Evolutionary conservation across 108 stramenopile genomes (phyloP).

Genomic region (Cyclotella atomus): DNA sequence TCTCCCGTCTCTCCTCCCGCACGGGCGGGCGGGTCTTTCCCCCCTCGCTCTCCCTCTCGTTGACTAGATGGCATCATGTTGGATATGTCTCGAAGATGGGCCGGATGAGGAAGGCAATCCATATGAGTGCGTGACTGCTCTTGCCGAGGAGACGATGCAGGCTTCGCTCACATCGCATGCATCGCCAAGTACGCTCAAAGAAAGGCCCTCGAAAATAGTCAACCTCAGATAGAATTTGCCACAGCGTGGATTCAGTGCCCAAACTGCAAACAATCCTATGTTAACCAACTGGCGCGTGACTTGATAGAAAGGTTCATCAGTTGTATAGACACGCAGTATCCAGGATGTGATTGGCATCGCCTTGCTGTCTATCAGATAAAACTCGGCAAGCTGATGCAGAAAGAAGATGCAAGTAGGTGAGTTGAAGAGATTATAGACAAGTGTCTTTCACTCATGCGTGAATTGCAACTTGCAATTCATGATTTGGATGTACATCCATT

Average conservation of each 20-base stretch:
- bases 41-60: no score
- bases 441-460: neutral
- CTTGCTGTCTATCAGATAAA: neutral
- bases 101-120: neutral
- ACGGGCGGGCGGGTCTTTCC: no score
- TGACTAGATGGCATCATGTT: no score
- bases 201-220: neutral
- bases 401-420: neutral
- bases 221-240: neutral
- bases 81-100: neutral
- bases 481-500: neutral
- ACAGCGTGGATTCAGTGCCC: neutral
- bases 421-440: neutral
- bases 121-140: neutral
- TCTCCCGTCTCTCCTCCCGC: no score
- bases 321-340: neutral
- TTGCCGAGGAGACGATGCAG: neutral
- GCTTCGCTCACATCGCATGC: neutral
- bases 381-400: neutral
- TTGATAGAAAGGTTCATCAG: neutral
- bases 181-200: neutral
- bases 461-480: neutral
- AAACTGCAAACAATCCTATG: neutral
- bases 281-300: neutral
- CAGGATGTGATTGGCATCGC: neutral